Evolutionary conservation across 148 eudicot genomes (phyloP).

Genomic region (Cornus florida): DNA sequence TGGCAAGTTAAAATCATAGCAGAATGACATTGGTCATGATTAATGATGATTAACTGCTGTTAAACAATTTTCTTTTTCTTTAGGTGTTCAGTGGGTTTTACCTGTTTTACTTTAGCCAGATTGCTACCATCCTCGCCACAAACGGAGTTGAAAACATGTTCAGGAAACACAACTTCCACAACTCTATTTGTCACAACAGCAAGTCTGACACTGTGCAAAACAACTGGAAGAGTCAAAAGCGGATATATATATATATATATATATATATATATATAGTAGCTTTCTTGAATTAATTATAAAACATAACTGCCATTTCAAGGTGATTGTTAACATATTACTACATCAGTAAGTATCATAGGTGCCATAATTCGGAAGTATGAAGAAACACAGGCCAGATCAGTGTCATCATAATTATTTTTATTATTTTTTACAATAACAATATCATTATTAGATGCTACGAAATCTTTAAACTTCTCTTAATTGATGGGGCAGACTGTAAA

Average conservation of each 20-base stretch:
- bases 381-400: neutral
- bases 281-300: neutral
- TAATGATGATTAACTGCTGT: neutral
- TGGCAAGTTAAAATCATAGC: neutral
- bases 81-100: conserved; percentile 9
- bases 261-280: too few species aligned
- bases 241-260: neutral
- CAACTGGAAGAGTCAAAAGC: neutral
- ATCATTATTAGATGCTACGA: too few species aligned
- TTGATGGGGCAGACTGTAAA: too few species aligned
- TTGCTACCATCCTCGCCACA: conserved; percentile 55
- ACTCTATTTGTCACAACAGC: conserved; percentile 3
- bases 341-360: neutral
- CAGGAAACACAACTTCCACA: conserved; percentile 42
- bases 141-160: conserved; percentile 26
- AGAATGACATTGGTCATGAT: neutral
- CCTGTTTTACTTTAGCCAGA: conserved; percentile 45
- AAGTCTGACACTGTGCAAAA: neutral
- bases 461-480: too few species aligned
- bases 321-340: neutral
- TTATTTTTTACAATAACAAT: too few species aligned
- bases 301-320: neutral
- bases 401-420: neutral
- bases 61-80: neutral
- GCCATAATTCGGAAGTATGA: neutral